These are phyloP conservation scores for Ogataea glucozyma DNA, from an alignment of 805 yeast genomes.

Conservation along the genomic window DNA sequence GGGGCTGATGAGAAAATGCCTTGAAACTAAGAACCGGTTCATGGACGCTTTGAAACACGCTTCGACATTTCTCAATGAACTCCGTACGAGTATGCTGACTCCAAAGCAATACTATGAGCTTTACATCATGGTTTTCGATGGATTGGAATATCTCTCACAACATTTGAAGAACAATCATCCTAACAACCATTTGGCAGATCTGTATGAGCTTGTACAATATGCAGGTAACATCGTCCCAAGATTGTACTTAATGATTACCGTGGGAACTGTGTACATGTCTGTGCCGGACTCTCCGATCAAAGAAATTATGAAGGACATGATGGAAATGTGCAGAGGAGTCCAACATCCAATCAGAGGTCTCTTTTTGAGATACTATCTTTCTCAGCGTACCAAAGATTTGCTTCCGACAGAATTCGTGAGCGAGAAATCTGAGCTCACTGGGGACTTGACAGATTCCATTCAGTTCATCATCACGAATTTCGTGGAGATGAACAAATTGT, in stretches of 20 bases:
- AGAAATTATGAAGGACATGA: slow-evolving; percentile 92
- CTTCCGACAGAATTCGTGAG: slow-evolving; percentile 42
- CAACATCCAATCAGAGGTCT: slow-evolving; percentile 94
- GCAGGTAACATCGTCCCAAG: slow-evolving; percentile 93
- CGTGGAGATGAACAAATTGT: slow-evolving; percentile 94
- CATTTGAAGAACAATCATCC: slow-evolving; percentile 70
- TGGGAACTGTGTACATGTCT: slow-evolving; percentile 86
- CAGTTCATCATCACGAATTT: slow-evolving; percentile 83
- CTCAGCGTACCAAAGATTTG: slow-evolving; percentile 76
- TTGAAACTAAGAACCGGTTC: slow-evolving; percentile 62
- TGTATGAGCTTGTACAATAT: slow-evolving; percentile 93
- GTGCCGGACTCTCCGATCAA: slow-evolving; percentile 74
- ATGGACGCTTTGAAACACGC: slow-evolving; percentile 91
- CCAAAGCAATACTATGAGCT: slow-evolving; percentile 95
- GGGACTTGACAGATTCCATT: slow-evolving; percentile 63
- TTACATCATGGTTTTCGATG: slow-evolving; percentile 81
- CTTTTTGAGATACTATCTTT: slow-evolving; percentile 83
- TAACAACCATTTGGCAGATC: slow-evolving; percentile 75
- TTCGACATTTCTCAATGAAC: slow-evolving; percentile 75
- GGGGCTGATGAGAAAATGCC: slow-evolving; percentile 70
- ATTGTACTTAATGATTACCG: slow-evolving; percentile 89
- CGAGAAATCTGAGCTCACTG: slow-evolving; percentile 24
- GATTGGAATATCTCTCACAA: slow-evolving; percentile 64
- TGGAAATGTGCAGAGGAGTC: slow-evolving; percentile 96
- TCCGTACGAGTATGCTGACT: slow-evolving; percentile 70